Conservation (phyloP, 768 basidiomycete genomes). For the Butyriboletus loyo region DNA sequence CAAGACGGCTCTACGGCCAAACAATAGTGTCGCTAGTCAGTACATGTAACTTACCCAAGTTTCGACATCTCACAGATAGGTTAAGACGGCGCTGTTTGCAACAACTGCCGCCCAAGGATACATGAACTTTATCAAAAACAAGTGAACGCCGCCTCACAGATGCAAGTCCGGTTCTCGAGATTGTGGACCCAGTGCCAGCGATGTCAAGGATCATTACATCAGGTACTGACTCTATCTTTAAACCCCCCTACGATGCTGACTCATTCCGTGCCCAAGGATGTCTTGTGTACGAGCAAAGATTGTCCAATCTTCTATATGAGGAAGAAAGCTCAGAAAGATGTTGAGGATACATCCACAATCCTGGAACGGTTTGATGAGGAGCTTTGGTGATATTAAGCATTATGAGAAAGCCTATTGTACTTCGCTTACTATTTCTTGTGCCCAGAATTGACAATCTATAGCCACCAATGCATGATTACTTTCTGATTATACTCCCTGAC, state of each 20-base stretch:
- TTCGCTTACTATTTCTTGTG: no score
- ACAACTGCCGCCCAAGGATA: constrained; percentile 83
- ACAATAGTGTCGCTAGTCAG: constrained; percentile 72
- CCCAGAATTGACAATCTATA: no score
- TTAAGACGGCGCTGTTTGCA: constrained; percentile 88
- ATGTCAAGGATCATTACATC: constrained; percentile 97
- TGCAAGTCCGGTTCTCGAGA: constrained; percentile 89
- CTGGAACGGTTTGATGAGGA: constrained; percentile 85
- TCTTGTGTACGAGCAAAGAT: constrained; percentile 93
- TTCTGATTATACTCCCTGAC: no score
- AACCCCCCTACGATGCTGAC: background rate
- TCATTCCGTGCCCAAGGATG: constrained; percentile 57
- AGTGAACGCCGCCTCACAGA: constrained; percentile 63
- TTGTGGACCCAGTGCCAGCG: constrained; percentile 99
- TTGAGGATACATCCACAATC: constrained; percentile 75
- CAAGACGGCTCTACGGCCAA: constrained; percentile 79
- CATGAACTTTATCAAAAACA: constrained; percentile 95
- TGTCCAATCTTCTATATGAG: constrained; percentile 99
- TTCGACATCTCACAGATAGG: constrained; percentile 3
- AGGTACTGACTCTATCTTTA: constrained; percentile 41
- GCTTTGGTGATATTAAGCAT: constrained; percentile 47
- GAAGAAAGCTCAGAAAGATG: constrained; percentile 98
- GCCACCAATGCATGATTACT: no score
- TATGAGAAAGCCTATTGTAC: no score
- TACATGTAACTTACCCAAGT: background rate